Base-by-base conservation (phyloP, 139 green algal genomes). In the Choricystis sp. region DNA sequence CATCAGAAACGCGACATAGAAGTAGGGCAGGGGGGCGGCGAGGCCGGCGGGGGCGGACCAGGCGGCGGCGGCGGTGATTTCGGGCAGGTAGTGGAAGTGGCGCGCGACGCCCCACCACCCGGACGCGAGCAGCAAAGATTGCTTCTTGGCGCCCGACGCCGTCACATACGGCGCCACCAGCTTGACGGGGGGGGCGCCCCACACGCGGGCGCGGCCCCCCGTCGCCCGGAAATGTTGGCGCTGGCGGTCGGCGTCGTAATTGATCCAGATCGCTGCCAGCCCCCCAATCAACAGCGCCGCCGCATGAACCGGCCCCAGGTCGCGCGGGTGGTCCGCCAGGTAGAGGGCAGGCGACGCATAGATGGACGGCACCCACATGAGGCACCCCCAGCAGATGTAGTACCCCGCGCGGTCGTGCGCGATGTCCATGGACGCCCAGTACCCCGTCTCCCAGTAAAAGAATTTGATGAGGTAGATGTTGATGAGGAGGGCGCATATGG, bases 71-170 rank as follows among this genome's bases (percentile, higher is more conserved):
- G 40, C 40, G 40, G 40, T 16, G 40, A 52, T 52, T 70, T 91
- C 83, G 21, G 83, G 84, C 25, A 91, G 49, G 62, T 89, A 91
- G 70, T 91, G 84, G 66, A 91, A 91, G 71, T 91, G 84, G 4
- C 81, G 71, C 22, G 83, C 57, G 26, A 90, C 19, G 3, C 80
- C 80, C 83, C 83, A 89, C 79, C 75, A 83, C 26, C 68, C 67
- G 79, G 64, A 66, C 3, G 49, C 2, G 26, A 68, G 48, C 2
- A 57, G 26, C 56, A 55, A 19, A 27, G 56, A 64, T 30, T 63
- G 48, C 56, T 79, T 74, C 3, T 5, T 29, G 20, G 29, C n/a
- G 20, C 60, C 29, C 27, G 4, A 27, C 3, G 4, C 60, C 26
- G 20, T 19, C 19, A 24, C 3, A 20, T 29, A 55, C 26, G 26